Conservation (phyloP, 2,329 filamentous ascomycete species). For the Sclerotinia glacialis region DNA sequence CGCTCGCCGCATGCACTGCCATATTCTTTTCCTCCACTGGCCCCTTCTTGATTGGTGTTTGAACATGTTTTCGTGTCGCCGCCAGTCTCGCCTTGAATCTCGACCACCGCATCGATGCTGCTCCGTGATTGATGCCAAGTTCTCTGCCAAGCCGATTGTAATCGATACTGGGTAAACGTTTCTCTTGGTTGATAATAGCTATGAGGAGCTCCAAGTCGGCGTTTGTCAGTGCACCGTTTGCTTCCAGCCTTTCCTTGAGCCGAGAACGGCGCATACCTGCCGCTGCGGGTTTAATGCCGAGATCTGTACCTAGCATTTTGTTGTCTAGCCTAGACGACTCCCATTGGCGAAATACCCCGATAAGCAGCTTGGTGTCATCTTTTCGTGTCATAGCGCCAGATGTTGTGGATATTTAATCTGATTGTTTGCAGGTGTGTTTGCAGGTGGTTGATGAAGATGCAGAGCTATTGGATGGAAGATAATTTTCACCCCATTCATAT, state of each 20-base stretch:
- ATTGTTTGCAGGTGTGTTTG: background rate
- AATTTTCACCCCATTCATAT: background rate
- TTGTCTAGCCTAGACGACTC: background rate
- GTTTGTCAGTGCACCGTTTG: too few relatives aligned
- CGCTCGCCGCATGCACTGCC: background rate
- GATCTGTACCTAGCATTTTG: background rate
- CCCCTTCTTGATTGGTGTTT: background rate
- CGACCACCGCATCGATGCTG: conserved; percentile 1
- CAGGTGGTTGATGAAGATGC: too few relatives aligned
- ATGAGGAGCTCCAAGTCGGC: background rate
- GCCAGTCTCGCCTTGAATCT: background rate
- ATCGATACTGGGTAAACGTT: background rate
- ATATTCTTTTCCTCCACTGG: background rate
- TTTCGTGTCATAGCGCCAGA: background rate
- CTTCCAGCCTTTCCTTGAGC: background rate
- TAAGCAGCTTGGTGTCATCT: background rate
- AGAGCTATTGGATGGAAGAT: background rate
- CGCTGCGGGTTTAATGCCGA: background rate
- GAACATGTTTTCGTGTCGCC: background rate
- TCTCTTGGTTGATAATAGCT: background rate
- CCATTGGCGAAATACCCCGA: background rate
- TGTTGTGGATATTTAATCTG: too few relatives aligned
- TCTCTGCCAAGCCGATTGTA: background rate
- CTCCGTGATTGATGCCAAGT: background rate
- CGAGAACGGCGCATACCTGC: background rate